Evolutionary conservation across 495 filamentous ascomycete genomes (phyloP).

Genomic region (Penicillium argentinense): DNA sequence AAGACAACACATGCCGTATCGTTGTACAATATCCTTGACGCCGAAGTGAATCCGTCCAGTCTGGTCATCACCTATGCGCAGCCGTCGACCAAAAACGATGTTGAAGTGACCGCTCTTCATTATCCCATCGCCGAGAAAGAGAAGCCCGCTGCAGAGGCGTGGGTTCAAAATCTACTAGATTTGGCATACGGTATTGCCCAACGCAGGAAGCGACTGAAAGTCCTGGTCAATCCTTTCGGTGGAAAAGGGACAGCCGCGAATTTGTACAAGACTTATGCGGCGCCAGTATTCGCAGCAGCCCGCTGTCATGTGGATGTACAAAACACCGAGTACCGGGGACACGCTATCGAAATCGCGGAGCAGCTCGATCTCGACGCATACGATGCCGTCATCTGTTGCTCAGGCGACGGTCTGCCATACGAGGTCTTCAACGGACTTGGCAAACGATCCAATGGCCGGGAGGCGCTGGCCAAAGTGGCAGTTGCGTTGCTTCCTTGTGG

Average conservation of each 20-base stretch:
- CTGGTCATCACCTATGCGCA: conserved; percentile 76
- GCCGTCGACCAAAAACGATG: conserved; percentile 51
- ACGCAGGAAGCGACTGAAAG: conserved; percentile 73
- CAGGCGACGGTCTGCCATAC: conserved; percentile 87
- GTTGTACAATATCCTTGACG: conserved; percentile 85
- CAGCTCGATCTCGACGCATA: conserved; percentile 75
- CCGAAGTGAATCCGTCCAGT: conserved; percentile 58
- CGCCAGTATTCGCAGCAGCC: conserved; percentile 82
- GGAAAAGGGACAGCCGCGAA: conserved; percentile 76
- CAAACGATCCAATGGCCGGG: conserved; percentile 68
- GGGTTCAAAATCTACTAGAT: conserved; percentile 63
- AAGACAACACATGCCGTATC: conserved; percentile 58
- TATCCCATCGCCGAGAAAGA: conserved; percentile 60
- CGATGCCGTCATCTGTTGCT: conserved; percentile 85
- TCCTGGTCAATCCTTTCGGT: conserved; percentile 88
- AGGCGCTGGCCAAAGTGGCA: conserved; percentile 75
- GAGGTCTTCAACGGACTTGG: conserved; percentile 94
- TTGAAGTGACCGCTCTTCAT: conserved; percentile 57
- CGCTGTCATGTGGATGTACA: conserved; percentile 75
- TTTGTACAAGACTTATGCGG: conserved; percentile 72
- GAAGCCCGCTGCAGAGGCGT: conserved; percentile 50
- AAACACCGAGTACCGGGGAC: conserved; percentile 67
- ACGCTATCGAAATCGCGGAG: conserved; percentile 77
- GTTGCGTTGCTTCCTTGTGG: conserved; percentile 90
- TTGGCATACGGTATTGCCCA: conserved; percentile 72